Evolutionary conservation across 1,284 basidiomycete genomes (phyloP).

Genomic region (Boletus mariae): DNA sequence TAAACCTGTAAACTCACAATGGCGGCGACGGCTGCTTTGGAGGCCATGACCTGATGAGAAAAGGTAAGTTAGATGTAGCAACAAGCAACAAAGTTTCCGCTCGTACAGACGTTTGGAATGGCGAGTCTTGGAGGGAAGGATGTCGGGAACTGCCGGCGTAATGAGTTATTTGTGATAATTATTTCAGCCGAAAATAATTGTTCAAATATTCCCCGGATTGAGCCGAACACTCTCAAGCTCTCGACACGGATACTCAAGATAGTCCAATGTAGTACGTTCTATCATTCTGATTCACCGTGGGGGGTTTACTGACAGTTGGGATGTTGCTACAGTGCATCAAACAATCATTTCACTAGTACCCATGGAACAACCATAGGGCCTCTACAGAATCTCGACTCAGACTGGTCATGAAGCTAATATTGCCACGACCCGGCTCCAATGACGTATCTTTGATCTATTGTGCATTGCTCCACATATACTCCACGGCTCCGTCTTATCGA

Average conservation of each 20-base stretch:
- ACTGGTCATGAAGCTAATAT: background rate
- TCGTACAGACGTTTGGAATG: constrained; percentile 15
- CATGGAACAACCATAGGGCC: background rate
- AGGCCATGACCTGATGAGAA: constrained; percentile 54
- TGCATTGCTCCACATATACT: constrained; percentile 17
- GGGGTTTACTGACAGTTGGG: no score
- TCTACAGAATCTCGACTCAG: background rate
- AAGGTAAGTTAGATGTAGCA: background rate
- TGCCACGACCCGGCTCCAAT: constrained; percentile 15
- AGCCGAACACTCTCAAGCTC: no score
- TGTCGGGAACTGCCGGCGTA: constrained; percentile 29
- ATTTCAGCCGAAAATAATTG: background rate
- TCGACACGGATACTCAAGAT: no score
- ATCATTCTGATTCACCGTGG: no score
- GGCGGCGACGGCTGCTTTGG: constrained; percentile 75
- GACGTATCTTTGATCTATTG: constrained; percentile 18
- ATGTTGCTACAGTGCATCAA: background rate
- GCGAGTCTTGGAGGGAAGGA: constrained; percentile 5
- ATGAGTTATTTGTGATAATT: background rate
- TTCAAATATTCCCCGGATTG: background rate
- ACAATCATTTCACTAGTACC: background rate
- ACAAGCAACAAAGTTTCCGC: constrained; percentile 1
- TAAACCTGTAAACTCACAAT: constrained; percentile 51
- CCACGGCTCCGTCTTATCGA: constrained; percentile 15
- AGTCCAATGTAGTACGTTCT: no score